These are phyloP conservation scores for Anisodus acutangulus DNA, from an alignment of 257 asterid species.

Conservation along the genomic window DNA sequence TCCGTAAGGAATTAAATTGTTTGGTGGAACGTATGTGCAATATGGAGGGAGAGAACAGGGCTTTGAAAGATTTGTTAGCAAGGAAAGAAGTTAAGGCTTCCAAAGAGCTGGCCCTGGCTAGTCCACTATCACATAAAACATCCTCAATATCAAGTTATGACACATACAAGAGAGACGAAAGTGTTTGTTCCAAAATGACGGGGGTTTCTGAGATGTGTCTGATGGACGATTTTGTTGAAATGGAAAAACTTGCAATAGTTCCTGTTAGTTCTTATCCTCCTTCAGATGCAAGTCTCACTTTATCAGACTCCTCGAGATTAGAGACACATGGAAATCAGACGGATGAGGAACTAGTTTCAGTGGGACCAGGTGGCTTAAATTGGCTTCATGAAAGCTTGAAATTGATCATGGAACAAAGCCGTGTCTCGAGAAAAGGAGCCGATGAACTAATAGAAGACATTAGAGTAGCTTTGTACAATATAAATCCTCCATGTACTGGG, in stretches of 20 bases:
- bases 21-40: constrained; percentile 62
- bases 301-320: constrained; percentile 37
- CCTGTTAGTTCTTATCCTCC: constrained; percentile 49
- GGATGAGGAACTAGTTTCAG: constrained; percentile 48
- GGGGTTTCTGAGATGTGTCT: constrained; percentile 43
- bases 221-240: constrained; percentile 94
- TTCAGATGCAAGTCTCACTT: constrained; percentile 35
- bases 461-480: constrained; percentile 38
- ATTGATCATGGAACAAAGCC: constrained; percentile 51
- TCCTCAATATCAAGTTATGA: constrained; percentile 38
- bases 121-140: constrained; percentile 35
- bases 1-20: constrained; percentile 48
- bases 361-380: constrained; percentile 37
- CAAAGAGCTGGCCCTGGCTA: constrained; percentile 28
- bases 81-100: constrained; percentile 46
- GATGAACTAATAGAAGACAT: constrained; percentile 70
- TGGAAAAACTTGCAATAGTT: constrained; percentile 93
- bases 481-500: constrained; percentile 23
- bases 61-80: constrained; percentile 54
- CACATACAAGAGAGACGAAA: constrained; percentile 35
- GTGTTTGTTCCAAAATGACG: constrained; percentile 40
- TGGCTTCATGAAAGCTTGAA: constrained; percentile 60
- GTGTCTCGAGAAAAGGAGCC: constrained; percentile 49
- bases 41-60: constrained; percentile 66
- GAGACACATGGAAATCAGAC: constrained; percentile 27